Percentiles rank a stretch among this genome's conserved stretches.
phyloP scores from a whole-genome alignment of 108 stramenopile genomes.

The Cyclostephanos invisitatus region DNA sequence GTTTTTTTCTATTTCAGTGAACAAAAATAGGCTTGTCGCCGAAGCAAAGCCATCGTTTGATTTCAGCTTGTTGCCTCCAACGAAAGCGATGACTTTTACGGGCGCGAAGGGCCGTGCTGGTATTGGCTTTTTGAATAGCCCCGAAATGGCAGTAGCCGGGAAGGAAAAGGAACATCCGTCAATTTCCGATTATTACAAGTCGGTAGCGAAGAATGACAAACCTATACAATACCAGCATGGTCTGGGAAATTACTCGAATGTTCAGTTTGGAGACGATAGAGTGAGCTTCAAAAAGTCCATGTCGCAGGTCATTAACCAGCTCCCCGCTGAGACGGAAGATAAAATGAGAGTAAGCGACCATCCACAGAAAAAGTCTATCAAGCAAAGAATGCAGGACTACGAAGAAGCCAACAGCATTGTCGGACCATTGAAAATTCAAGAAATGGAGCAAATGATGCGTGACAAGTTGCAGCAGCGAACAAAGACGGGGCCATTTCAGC shows the following conservation, averaged over 20 bases:
- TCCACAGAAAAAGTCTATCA: conserved; percentile 38
- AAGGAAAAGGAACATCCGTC: conserved; percentile 57
- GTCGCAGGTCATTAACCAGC: conserved; percentile 56
- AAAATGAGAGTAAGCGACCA: conserved; percentile 28
- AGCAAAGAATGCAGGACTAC: conserved; percentile 57
- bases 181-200: conserved; percentile 61
- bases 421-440: conserved; percentile 55
- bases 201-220: conserved; percentile 35
- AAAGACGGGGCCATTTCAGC: conserved; percentile 65
- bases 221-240: conserved; percentile 68
- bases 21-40: not conserved
- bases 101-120: conserved; percentile 7
- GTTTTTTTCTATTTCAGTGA: not conserved
- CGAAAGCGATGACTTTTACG: conserved; percentile 10
- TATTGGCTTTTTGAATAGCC: conserved; percentile 33
- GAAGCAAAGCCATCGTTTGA: not conserved
- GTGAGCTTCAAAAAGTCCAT: conserved; percentile 63
- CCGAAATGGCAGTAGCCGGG: conserved; percentile 50
- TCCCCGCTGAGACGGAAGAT: conserved; percentile 50
- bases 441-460: conserved; percentile 74
- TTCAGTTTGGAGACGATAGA: conserved; percentile 73
- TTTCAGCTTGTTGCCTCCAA: not conserved
- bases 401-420: conserved; percentile 63
- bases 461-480: conserved; percentile 69
- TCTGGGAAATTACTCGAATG: conserved; percentile 57